A percentile compares a stretch with the other conserved stretches of the same genome.
Conservation (phyloP, 2,329 filamentous ascomycete genomes). For the Arthroderma sp. region DNA sequence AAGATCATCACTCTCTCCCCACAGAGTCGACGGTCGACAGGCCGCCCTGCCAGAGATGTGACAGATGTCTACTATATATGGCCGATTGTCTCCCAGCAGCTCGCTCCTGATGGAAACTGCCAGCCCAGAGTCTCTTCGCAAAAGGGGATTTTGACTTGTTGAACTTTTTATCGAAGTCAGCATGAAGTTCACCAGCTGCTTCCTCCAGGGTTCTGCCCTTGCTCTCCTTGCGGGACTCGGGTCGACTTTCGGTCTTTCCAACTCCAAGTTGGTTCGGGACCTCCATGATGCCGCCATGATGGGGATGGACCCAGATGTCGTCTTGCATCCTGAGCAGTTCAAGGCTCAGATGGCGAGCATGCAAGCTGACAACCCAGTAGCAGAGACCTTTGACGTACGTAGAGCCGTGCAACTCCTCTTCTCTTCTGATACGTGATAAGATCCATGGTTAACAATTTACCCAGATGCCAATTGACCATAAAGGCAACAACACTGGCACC, state of each 20-base stretch:
- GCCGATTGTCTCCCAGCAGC: not conserved
- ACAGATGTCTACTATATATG: no score
- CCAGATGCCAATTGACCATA: slow-evolving; percentile 26
- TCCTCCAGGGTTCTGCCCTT: slow-evolving; percentile 11
- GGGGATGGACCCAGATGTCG: not conserved
- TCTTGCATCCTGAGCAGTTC: not conserved
- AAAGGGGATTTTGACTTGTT: not conserved
- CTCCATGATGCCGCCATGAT: slow-evolving; percentile 2
- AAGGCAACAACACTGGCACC: slow-evolving; percentile 31
- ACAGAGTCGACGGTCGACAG: not conserved
- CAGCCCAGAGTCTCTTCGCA: not conserved
- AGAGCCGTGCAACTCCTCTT: no score
- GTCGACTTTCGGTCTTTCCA: slow-evolving; percentile 5
- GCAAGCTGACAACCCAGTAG: not conserved
- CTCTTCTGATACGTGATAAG: not conserved
- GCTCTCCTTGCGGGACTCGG: slow-evolving; percentile 9
- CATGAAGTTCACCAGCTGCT: slow-evolving; percentile 10
- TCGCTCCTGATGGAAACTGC: not conserved
- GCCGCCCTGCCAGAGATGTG: not conserved
- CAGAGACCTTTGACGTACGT: not conserved
- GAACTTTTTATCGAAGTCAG: slow-evolving; percentile 2
- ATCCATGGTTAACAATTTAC: not conserved
- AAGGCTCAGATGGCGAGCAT: not conserved
- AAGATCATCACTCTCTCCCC: not conserved
- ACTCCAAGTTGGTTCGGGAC: slow-evolving; percentile 6